Evolutionary conservation across 2,329 filamentous ascomycete species (phyloP).

Genomic region (Aspergillus pseudoviridinutans): DNA sequence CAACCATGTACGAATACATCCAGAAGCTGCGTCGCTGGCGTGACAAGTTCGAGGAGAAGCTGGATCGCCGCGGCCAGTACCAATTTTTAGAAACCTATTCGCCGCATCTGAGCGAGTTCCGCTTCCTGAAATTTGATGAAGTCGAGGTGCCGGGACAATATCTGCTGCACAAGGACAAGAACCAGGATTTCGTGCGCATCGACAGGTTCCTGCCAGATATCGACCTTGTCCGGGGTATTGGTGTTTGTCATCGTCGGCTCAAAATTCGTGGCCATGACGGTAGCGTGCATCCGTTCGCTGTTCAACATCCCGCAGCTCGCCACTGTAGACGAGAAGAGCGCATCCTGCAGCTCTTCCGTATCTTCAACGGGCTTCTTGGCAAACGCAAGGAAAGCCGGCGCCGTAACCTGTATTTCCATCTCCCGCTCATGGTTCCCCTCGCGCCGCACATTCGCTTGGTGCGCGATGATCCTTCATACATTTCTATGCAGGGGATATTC

Average conservation of each 20-base stretch:
- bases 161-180: conserved; percentile 95
- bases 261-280: conserved; percentile 98
- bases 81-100: conserved; percentile 81
- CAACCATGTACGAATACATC: conserved; percentile 98
- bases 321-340: conserved; percentile 93
- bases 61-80: conserved; percentile 73
- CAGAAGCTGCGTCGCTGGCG: conserved; percentile 94
- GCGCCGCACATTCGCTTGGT: conserved; percentile 93
- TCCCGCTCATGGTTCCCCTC: conserved; percentile 92
- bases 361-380: conserved; percentile 86
- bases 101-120: conserved; percentile 90
- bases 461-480: conserved; percentile 90
- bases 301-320: conserved; percentile 89
- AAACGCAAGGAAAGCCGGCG: conserved; percentile 94
- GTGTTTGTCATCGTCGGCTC: conserved; percentile 84
- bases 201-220: conserved; percentile 95
- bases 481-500: conserved; percentile 90
- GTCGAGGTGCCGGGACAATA: conserved; percentile 98
- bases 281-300: conserved; percentile 91
- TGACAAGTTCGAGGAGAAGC: conserved; percentile 95
- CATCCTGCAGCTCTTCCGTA: conserved; percentile 92
- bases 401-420: conserved; percentile 90
- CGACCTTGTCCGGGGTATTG: conserved; percentile 84
- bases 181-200: conserved; percentile 96
- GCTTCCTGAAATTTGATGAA: conserved; percentile 97